Conservation (phyloP, 2,329 filamentous ascomycete species). For the Thermoascus crustaceus region DNA sequence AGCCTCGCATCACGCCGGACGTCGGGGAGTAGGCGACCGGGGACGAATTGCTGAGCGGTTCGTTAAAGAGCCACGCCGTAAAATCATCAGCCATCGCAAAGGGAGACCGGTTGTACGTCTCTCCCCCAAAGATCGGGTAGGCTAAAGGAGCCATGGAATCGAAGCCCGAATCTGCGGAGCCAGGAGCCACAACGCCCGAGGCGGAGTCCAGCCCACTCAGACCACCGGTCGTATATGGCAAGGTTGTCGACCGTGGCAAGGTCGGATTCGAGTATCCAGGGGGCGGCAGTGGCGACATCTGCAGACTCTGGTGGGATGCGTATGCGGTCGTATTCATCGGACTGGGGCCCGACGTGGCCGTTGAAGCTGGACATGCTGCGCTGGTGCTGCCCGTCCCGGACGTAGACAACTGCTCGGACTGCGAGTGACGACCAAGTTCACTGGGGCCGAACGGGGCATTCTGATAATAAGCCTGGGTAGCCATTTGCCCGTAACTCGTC, state of each 20-base stretch:
- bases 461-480: conserved; percentile 9
- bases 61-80: conserved; percentile 75
- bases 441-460: conserved; percentile 10
- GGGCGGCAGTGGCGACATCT: too few species aligned
- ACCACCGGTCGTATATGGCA: conserved; percentile 18
- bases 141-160: conserved; percentile 38
- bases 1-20: conserved; percentile 33
- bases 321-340: conserved; percentile 13
- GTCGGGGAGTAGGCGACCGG: conserved; percentile 40
- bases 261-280: conserved; percentile 14
- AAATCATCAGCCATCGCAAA: conserved; percentile 85
- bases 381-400: conserved; percentile 4
- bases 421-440: conserved; percentile 11
- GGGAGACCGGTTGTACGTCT: conserved; percentile 76
- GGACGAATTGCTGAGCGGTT: conserved; percentile 48
- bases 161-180: conserved; percentile 20
- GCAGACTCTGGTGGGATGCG: conserved; percentile 9
- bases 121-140: conserved; percentile 79
- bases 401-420: conserved; percentile 3
- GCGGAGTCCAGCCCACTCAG: conserved; percentile 18
- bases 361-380: conserved; percentile 12
- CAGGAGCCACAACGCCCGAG: conserved; percentile 17
- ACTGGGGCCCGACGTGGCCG: conserved; percentile 12
- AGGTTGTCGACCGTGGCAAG: conserved; percentile 16
- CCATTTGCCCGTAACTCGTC: conserved; percentile 11